phyloP scores from a whole-genome alignment of 129 eudicot species.

The carrot (Daucus carota) region DNA sequence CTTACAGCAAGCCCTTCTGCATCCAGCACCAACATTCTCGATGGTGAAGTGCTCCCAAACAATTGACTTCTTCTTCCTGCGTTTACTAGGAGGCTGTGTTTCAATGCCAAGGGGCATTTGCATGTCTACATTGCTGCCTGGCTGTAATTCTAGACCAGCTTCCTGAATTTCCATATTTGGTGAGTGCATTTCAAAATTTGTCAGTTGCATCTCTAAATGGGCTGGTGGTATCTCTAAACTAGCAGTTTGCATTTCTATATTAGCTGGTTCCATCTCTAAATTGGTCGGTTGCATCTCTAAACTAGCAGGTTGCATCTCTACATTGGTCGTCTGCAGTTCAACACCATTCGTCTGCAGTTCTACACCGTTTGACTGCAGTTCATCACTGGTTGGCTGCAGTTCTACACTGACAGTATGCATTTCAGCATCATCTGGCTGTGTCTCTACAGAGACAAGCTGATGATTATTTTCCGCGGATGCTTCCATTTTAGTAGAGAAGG shows the following conservation, averaged over 20 bases:
- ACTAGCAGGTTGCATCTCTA: background rate
- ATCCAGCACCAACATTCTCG: conserved; percentile 50
- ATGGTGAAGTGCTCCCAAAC: conserved; percentile 94
- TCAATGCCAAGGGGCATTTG: background rate
- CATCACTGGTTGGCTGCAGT: background rate
- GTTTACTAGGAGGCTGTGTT: conserved; percentile 43
- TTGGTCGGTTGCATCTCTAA: background rate
- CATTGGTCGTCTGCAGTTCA: background rate
- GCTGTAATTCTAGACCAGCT: background rate
- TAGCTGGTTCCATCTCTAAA: background rate
- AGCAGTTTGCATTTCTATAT: background rate
- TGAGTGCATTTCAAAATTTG: conserved; percentile 3
- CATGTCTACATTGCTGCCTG: background rate
- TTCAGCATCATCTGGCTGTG: conserved; percentile 4
- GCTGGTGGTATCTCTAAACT: background rate
- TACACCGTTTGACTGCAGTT: background rate
- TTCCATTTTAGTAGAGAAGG: conserved; percentile 8
- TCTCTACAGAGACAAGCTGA: conserved; percentile 4
- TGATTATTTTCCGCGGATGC: background rate
- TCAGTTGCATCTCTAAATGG: conserved; percentile 20
- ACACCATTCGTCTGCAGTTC: background rate
- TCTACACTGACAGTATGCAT: conserved; percentile 10
- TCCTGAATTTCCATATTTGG: background rate
- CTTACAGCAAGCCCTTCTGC: conserved; percentile 75
- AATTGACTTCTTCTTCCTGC: conserved; percentile 66